Conservation (phyloP, 495 filamentous ascomycete genomes). For the Neurospora terricola region DNA sequence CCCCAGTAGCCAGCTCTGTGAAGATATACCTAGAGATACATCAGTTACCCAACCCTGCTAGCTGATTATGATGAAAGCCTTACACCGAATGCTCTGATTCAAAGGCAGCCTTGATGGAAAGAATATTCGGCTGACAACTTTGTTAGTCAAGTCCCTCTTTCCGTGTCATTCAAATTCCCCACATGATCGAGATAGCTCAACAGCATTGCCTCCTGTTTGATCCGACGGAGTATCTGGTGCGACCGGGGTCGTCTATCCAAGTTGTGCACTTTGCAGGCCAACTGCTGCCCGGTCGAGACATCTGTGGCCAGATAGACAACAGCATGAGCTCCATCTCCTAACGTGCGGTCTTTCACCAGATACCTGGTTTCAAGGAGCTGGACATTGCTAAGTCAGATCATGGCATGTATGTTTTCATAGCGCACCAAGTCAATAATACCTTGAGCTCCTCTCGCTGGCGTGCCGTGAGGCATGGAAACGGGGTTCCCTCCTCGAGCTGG, state of each 20-base stretch:
- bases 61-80: conserved; percentile 6
- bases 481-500: conserved; percentile 1
- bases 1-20: conserved; percentile 54
- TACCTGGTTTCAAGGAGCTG: conserved; percentile 41
- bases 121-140: conserved; percentile 47
- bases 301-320: conserved; percentile 76
- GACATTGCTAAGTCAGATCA: background rate
- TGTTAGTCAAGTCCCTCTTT: background rate
- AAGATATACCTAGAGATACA: conserved; percentile 47
- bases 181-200: conserved; percentile 52
- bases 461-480: conserved; percentile 3
- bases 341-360: conserved; percentile 40
- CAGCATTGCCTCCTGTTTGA: conserved; percentile 44
- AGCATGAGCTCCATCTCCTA: conserved; percentile 80
- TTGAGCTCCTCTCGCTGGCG: conserved; percentile 15
- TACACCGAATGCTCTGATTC: conserved; percentile 41
- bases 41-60: background rate
- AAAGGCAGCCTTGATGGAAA: conserved; percentile 46
- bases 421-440: conserved; percentile 8
- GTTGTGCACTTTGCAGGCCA: conserved; percentile 66
- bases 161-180: conserved; percentile 6
- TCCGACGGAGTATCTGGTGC: conserved; percentile 13
- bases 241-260: conserved; percentile 7
- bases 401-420: background rate
- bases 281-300: conserved; percentile 49